A percentile compares a stretch with the other conserved stretches of the same genome.
Conservation (phyloP, 2,329 filamentous ascomycete species). For the Seiridium unicorne region DNA sequence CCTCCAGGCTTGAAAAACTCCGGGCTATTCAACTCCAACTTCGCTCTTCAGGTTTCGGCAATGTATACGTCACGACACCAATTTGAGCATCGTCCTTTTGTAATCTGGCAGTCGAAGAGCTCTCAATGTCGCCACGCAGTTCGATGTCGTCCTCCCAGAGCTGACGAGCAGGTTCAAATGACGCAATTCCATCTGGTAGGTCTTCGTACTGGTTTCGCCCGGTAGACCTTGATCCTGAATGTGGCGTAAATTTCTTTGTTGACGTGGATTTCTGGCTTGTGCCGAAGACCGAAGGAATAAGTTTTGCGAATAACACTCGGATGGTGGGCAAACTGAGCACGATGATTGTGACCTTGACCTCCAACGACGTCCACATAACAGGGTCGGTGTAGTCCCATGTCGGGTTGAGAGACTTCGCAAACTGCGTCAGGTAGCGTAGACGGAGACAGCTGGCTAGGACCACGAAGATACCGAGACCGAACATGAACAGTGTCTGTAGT, state of each 20-base stretch:
- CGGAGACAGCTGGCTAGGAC: conserved; percentile 11
- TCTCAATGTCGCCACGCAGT: background rate
- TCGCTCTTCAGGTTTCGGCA: too few species aligned
- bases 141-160: conserved; percentile 5
- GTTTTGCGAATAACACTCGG: background rate
- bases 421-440: conserved; percentile 9
- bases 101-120: background rate
- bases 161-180: background rate
- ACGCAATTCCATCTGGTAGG: background rate
- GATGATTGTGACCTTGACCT: conserved; percentile 9
- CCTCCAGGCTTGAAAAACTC: too few species aligned
- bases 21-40: too few species aligned
- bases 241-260: background rate
- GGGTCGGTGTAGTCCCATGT: conserved; percentile 13
- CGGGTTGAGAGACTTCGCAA: conserved; percentile 10
- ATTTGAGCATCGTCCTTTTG: background rate
- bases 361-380: conserved; percentile 12
- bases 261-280: background rate
- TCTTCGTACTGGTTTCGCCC: background rate
- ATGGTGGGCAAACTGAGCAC: conserved; percentile 5
- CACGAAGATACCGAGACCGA: conserved; percentile 13
- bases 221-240: background rate
- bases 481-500: conserved; percentile 13
- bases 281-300: conserved; percentile 3
- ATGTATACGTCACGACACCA: too few species aligned